A percentile compares a stretch with the other conserved stretches of the same genome.
Conservation (phyloP, 192 early-diverging fungal genomes). For the Chytriomyces sp. region DNA sequence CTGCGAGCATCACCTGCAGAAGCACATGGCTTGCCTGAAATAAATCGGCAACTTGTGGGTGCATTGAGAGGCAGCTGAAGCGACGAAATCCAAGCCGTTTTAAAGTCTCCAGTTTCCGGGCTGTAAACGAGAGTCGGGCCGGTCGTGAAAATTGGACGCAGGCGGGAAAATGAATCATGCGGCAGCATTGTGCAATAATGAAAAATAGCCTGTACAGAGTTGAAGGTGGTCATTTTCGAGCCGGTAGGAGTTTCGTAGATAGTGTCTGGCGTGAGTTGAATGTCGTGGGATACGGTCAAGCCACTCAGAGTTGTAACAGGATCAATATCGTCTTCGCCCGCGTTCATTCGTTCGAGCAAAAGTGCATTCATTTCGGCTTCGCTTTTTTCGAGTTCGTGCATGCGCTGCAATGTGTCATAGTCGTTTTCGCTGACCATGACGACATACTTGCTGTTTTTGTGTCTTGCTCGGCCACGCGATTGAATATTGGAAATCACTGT, state of each 20-base stretch:
- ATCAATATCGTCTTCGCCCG: not conserved
- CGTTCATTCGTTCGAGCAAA: constrained; percentile 4
- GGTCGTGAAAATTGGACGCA: constrained; percentile 60
- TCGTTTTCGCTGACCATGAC: constrained; percentile 53
- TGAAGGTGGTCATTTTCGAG: constrained; percentile 63
- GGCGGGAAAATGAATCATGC: constrained; percentile 54
- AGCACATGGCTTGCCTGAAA: constrained; percentile 37
- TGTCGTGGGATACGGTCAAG: not conserved
- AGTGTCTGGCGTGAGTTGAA: not conserved
- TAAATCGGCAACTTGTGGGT: constrained; percentile 30
- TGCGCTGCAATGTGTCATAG: constrained; percentile 30
- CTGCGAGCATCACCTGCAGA: constrained; percentile 73
- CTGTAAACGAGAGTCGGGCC: constrained; percentile 1
- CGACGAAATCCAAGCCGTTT: constrained; percentile 18
- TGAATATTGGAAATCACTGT: constrained; percentile 78
- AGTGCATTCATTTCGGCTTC: constrained; percentile 38
- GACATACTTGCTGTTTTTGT: constrained; percentile 74
- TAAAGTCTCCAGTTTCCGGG: not conserved
- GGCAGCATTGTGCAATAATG: constrained; percentile 76
- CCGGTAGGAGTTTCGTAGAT: constrained; percentile 13
- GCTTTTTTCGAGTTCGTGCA: constrained; percentile 27
- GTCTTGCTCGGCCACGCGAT: constrained; percentile 85
- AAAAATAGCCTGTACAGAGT: constrained; percentile 53
- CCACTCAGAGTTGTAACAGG: not conserved
- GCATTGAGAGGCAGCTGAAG: constrained; percentile 37